phyloP scores from a whole-genome alignment of 305 asterid genomes.

The Fraxinus velutina region DNA sequence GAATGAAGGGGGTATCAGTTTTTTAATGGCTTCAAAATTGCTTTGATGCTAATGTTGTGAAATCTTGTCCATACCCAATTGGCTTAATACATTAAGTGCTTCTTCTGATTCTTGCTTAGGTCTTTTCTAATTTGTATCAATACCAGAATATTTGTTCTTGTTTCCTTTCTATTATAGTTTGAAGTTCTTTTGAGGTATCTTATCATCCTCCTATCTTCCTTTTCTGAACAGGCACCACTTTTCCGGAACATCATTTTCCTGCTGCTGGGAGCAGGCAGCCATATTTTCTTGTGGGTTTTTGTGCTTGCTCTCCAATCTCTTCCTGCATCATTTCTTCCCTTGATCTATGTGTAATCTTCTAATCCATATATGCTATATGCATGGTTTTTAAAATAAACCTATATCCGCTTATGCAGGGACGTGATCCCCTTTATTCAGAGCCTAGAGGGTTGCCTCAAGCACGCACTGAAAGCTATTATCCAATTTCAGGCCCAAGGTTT shows the following conservation, averaged over 20 bases:
- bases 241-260: slow-evolving; percentile 21
- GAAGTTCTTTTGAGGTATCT: slow-evolving; percentile 4
- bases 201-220: slow-evolving; percentile 22
- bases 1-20: background rate
- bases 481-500: slow-evolving; percentile 45
- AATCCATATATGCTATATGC: background rate
- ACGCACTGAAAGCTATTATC: slow-evolving; percentile 37
- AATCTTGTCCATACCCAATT: background rate
- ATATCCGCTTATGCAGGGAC: slow-evolving; percentile 39
- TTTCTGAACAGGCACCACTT: slow-evolving; percentile 29
- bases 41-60: background rate
- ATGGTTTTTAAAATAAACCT: background rate
- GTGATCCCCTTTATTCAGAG: slow-evolving; percentile 34
- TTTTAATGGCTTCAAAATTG: background rate
- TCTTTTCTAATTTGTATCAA: slow-evolving; percentile 4
- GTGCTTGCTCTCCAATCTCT: background rate
- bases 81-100: background rate
- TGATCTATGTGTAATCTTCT: background rate
- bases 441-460: slow-evolving; percentile 36
- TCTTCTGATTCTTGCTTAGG: background rate
- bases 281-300: slow-evolving; percentile 36
- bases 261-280: slow-evolving; percentile 35
- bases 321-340: background rate
- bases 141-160: slow-evolving; percentile 2
- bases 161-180: background rate